A percentile compares a stretch with the other conserved stretches of the same genome.
phyloP scores from a whole-genome alignment of 441 rosid species.

The Metrosideros polymorpha region DNA sequence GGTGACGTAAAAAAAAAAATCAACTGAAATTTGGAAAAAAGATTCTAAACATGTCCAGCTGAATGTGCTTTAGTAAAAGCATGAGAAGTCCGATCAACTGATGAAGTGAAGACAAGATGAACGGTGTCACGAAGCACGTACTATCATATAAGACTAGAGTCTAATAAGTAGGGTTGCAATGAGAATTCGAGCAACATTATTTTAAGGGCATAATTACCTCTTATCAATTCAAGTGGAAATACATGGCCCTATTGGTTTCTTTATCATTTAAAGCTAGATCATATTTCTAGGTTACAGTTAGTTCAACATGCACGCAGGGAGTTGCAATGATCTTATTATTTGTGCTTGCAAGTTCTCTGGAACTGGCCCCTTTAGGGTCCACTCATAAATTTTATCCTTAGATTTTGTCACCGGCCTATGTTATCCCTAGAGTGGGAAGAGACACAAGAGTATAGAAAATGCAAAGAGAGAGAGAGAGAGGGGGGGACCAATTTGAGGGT shows the following conservation, averaged over 20 bases:
- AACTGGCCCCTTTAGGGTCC: not conserved
- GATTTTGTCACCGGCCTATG: not conserved
- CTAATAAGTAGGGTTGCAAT: not conserved
- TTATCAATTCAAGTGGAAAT: not conserved
- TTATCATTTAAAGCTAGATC: not conserved
- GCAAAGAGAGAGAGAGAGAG: not conserved
- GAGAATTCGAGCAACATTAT: not conserved
- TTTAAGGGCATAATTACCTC: not conserved
- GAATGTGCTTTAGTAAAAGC: not conserved
- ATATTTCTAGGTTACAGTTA: not conserved
- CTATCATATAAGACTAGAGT: not conserved
- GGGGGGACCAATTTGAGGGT: not conserved
- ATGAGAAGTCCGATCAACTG: not conserved
- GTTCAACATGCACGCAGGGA: not conserved
- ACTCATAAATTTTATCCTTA: not conserved
- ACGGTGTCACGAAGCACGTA: not conserved
- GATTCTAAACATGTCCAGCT: not conserved
- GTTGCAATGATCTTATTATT: not conserved
- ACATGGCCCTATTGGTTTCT: not conserved
- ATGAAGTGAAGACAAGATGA: not conserved
- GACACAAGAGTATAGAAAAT: not conserved
- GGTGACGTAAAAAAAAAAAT: not conserved
- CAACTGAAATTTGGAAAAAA: not conserved
- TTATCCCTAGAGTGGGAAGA: not conserved
- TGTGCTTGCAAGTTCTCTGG: not conserved